phyloP scores from a whole-genome alignment of 2,329 filamentous ascomycete genomes.

The Cercospora brassicicola region DNA sequence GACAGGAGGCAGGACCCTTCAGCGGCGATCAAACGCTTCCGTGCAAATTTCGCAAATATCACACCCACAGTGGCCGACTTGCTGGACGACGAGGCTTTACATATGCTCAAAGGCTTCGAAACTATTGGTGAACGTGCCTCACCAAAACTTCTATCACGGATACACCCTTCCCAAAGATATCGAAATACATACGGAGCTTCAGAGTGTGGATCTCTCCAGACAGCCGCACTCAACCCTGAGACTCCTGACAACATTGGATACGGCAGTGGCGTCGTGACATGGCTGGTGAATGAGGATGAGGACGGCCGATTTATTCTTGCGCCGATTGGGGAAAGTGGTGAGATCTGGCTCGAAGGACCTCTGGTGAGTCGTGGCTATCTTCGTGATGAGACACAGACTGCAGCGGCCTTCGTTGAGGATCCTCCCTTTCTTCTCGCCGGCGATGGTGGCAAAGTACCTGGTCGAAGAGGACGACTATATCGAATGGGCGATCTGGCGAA shows the following conservation, averaged over 20 bases:
- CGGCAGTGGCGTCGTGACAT: constrained; percentile 9
- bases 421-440: constrained; percentile 18
- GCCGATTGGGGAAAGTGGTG: constrained; percentile 36
- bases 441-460: constrained; percentile 23
- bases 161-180: constrained; percentile 1
- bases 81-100: constrained; percentile 10
- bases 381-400: constrained; percentile 35
- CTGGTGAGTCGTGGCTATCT: constrained; percentile 50
- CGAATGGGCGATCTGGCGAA: constrained; percentile 30
- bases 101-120: constrained; percentile 6
- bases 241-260: constrained; percentile 3
- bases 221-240: not conserved
- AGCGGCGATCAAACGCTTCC: not conserved
- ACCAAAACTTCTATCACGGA: constrained; percentile 4
- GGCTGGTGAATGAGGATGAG: constrained; percentile 24
- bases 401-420: constrained; percentile 31
- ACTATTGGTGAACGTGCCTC: constrained; percentile 5
- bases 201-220: constrained; percentile 1
- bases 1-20: constrained; percentile 6
- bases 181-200: constrained; percentile 4
- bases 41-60: constrained; percentile 12
- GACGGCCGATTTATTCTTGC: constrained; percentile 12
- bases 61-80: constrained; percentile 13
- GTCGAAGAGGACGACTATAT: constrained; percentile 42
- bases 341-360: constrained; percentile 50